Percentiles rank a stretch among this genome's conserved stretches.
Conservation (phyloP, 148 eudicot genomes). For the Nyssa sinensis region DNA sequence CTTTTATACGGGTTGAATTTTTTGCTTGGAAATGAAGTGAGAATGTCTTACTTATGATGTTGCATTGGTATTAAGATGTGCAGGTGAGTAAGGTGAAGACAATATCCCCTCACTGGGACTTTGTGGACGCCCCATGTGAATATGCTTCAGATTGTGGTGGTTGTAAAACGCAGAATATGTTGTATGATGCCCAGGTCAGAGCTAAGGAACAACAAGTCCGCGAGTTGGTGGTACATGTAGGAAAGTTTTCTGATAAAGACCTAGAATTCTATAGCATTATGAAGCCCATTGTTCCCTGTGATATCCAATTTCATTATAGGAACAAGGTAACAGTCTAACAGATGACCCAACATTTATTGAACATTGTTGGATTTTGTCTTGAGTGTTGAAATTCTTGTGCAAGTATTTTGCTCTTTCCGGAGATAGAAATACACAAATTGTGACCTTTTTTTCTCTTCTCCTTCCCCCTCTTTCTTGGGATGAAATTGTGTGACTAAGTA, state of each 20-base stretch:
- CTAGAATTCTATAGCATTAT: conserved; percentile 47
- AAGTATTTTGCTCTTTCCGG: not conserved
- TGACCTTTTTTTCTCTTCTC: too few species aligned
- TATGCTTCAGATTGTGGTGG: conserved; percentile 94
- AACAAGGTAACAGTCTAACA: conserved; percentile 88
- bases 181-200: conserved; percentile 87
- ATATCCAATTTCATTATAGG: conserved; percentile 83
- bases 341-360: not conserved
- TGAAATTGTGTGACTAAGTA: too few species aligned
- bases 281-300: conserved; percentile 92
- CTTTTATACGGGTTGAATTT: too few species aligned
- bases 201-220: conserved; percentile 85
- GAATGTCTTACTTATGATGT: conserved; percentile 4
- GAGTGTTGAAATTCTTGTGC: not conserved
- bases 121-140: conserved; percentile 95
- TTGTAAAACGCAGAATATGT: conserved; percentile 83
- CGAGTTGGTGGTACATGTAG: conserved; percentile 75
- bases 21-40: too few species aligned
- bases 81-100: conserved; percentile 86
- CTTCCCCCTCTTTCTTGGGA: too few species aligned
- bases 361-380: not conserved
- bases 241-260: conserved; percentile 62
- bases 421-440: too few species aligned
- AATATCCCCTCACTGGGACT: conserved; percentile 68
- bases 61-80: conserved; percentile 18